These are phyloP conservation scores for Pyrenophora graminea DNA, from an alignment of 2,329 filamentous ascomycete genomes.

Conservation along the genomic window DNA sequence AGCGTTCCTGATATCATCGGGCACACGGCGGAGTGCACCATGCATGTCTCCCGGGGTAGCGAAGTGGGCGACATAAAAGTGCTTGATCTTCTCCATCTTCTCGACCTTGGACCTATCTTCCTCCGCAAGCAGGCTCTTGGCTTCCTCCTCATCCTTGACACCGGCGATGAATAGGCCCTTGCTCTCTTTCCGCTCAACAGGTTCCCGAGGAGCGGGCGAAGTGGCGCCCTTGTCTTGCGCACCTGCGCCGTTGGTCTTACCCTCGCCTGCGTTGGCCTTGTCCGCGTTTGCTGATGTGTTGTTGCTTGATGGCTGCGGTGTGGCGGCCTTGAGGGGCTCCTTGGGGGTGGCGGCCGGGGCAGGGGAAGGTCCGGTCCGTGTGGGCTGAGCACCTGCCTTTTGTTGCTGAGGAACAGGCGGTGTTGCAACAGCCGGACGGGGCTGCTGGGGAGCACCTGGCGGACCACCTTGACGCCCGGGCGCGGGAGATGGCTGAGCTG, in stretches of 20 bases:
- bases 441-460: constrained; percentile 42
- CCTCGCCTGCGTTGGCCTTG: constrained; percentile 49
- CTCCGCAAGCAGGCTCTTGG: constrained; percentile 77
- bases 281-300: constrained; percentile 43
- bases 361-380: constrained; percentile 48
- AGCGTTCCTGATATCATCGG: constrained; percentile 75
- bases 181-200: constrained; percentile 63
- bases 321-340: constrained; percentile 55
- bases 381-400: constrained; percentile 47
- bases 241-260: constrained; percentile 56
- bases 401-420: constrained; percentile 47
- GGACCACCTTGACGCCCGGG: constrained; percentile 38
- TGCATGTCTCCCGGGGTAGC: constrained; percentile 78
- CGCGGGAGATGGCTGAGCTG: constrained; percentile 44
- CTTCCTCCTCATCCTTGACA: constrained; percentile 79
- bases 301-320: constrained; percentile 50
- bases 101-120: constrained; percentile 82
- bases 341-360: constrained; percentile 48
- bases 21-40: constrained; percentile 72
- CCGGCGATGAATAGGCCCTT: constrained; percentile 90
- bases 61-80: constrained; percentile 87
- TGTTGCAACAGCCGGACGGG: constrained; percentile 37
- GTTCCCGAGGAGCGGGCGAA: constrained; percentile 55
- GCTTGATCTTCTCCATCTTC: constrained; percentile 69
- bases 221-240: constrained; percentile 45